A percentile compares a stretch with the other conserved stretches of the same genome.
phyloP scores from a whole-genome alignment of 495 filamentous ascomycete genomes.

The Evernia prunastri region DNA sequence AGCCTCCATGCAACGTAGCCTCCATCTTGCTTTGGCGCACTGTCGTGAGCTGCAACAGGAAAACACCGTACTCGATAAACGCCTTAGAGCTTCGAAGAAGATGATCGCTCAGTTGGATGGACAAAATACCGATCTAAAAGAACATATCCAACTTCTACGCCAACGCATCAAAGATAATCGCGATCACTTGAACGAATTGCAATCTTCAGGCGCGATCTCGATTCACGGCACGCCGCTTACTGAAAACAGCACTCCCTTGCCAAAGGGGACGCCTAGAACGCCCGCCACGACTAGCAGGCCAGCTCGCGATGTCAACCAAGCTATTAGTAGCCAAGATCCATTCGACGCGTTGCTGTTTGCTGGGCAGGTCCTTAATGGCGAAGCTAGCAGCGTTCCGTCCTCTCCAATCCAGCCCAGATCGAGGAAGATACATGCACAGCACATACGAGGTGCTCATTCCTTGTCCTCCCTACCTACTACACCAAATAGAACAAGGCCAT shows the following conservation, averaged over 20 bases:
- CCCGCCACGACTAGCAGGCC: constrained; percentile 36
- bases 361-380: constrained; percentile 66
- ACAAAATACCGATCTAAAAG: constrained; percentile 54
- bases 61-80: constrained; percentile 54
- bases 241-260: constrained; percentile 43
- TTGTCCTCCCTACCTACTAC: constrained; percentile 77
- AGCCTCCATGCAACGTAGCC: constrained; percentile 37
- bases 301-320: constrained; percentile 33
- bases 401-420: constrained; percentile 46
- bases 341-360: constrained; percentile 72
- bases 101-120: constrained; percentile 62
- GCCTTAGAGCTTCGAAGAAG: constrained; percentile 66
- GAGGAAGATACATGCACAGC: constrained; percentile 46
- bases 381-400: constrained; percentile 60
- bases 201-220: constrained; percentile 43
- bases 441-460: constrained; percentile 64
- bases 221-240: constrained; percentile 45
- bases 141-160: constrained; percentile 69
- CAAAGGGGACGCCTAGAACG: constrained; percentile 43
- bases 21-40: constrained; percentile 41
- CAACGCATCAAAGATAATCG: constrained; percentile 83
- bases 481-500: constrained; percentile 46
- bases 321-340: constrained; percentile 43
- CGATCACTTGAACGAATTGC: constrained; percentile 66
- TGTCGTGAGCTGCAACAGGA: constrained; percentile 58